Conservation (phyloP, 139 green algal genomes). For the Chlamydomonas sphaeroides region DNA sequence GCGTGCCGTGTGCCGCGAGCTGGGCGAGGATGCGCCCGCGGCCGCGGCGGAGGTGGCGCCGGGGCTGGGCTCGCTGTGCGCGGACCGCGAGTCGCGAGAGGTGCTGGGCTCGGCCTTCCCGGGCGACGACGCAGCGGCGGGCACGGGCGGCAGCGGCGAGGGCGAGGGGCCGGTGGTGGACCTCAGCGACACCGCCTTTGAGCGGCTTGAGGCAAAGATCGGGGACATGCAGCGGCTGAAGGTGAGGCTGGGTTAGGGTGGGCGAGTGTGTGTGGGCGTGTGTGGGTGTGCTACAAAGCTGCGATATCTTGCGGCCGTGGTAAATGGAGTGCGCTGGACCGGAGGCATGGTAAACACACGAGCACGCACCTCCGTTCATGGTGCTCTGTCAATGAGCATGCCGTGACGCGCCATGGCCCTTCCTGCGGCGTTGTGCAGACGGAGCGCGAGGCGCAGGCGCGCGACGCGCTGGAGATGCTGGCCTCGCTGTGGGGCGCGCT, state of each 20-base stretch:
- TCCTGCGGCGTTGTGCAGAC: no score
- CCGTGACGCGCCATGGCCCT: no score
- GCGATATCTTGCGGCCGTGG: no score
- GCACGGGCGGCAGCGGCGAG: not conserved
- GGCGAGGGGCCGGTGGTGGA: slow-evolving; percentile 20
- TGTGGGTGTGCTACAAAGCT: not conserved
- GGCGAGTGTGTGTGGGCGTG: not conserved
- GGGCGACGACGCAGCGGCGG: not conserved
- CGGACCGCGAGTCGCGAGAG: slow-evolving; percentile 33
- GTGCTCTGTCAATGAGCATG: no score
- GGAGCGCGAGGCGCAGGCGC: slow-evolving; percentile 43
- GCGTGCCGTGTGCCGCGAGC: slow-evolving; percentile 42
- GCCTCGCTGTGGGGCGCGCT: slow-evolving; percentile 54
- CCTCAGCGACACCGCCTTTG: slow-evolving; percentile 50
- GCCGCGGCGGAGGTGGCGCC: slow-evolving; percentile 54
- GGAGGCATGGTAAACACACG: no score
- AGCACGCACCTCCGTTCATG: no score
- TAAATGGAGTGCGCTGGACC: not conserved
- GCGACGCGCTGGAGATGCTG: slow-evolving; percentile 54
- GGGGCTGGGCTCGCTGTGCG: slow-evolving; percentile 10
- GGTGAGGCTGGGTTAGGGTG: slow-evolving; percentile 9
- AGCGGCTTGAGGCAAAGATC: slow-evolving; percentile 46
- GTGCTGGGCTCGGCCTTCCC: slow-evolving; percentile 41
- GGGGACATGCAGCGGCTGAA: slow-evolving; percentile 47
- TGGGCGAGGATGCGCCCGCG: slow-evolving; percentile 51